Conservation (phyloP, 73 alveolate species). For the Paramecium pentaurelia region DNA sequence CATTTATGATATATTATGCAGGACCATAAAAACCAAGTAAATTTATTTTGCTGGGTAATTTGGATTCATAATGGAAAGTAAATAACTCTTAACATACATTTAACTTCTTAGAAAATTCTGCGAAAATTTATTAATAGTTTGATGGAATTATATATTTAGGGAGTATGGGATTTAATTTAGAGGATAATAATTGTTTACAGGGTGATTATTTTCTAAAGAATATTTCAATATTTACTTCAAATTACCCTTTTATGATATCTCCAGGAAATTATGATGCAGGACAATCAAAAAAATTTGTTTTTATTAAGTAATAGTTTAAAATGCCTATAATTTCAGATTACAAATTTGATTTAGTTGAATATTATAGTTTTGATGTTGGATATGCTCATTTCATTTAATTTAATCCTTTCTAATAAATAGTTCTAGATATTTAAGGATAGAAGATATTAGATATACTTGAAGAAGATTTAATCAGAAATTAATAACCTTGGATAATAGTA, state of each 20-base stretch:
- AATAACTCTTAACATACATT: not conserved
- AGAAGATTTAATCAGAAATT: not conserved
- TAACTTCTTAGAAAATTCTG: not conserved
- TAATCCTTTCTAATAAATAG: not conserved
- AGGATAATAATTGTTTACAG: not conserved
- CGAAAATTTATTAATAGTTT: not conserved
- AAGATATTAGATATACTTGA: not conserved
- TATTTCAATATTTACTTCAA: not conserved
- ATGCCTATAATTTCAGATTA: not conserved
- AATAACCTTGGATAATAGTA: conserved; percentile 2
- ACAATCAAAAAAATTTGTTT: not conserved
- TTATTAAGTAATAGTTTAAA: not conserved
- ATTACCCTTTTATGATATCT: conserved; percentile 16
- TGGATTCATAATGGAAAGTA: not conserved
- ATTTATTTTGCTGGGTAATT: not conserved
- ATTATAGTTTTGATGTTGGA: not conserved
- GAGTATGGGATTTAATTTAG: conserved; percentile 1
- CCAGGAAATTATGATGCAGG: conserved; percentile 42
- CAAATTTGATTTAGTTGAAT: not conserved
- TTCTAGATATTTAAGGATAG: not conserved
- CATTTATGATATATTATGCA: not conserved
- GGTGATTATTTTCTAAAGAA: conserved; percentile 8
- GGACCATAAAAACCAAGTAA: not conserved
- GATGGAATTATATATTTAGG: not conserved
- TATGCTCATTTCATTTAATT: not conserved